Evolutionary conservation across 2,329 filamentous ascomycete species (phyloP).

Genomic region (Xylariaceae sp.): DNA sequence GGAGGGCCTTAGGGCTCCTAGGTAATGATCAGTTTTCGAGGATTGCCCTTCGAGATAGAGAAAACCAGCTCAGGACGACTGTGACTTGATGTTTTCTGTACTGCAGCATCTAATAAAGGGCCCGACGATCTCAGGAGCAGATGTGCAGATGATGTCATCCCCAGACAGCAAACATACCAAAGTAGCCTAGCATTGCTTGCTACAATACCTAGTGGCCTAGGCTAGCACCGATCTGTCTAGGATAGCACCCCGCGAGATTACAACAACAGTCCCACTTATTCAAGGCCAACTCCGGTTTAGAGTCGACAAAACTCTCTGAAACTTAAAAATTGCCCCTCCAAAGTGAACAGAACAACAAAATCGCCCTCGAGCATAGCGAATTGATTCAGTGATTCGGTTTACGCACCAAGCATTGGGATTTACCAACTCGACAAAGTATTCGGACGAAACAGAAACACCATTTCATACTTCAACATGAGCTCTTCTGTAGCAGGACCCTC

Average conservation of each 20-base stretch:
- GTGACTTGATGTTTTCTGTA: constrained; percentile 1
- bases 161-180: constrained; percentile 2
- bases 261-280: background rate
- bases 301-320: no score
- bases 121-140: constrained; percentile 7
- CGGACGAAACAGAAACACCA: no score
- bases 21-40: no score
- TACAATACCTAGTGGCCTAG: background rate
- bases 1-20: constrained; percentile 3
- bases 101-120: constrained; percentile 7
- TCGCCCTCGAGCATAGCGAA: no score
- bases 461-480: no score
- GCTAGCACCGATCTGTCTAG: background rate
- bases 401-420: no score
- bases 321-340: constrained; percentile 1
- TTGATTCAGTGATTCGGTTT: no score
- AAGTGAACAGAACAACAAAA: constrained; percentile 9
- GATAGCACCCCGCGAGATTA: background rate
- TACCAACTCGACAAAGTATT: no score
- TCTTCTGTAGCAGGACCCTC: constrained; percentile 18
- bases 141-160: constrained; percentile 15
- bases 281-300: no score
- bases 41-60: no score
- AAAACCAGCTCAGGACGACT: constrained; percentile 5
- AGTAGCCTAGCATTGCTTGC: constrained; percentile 8